Evolutionary conservation across 495 filamentous ascomycete species (phyloP).

Genomic region (Aspergillus coremiiformis): DNA sequence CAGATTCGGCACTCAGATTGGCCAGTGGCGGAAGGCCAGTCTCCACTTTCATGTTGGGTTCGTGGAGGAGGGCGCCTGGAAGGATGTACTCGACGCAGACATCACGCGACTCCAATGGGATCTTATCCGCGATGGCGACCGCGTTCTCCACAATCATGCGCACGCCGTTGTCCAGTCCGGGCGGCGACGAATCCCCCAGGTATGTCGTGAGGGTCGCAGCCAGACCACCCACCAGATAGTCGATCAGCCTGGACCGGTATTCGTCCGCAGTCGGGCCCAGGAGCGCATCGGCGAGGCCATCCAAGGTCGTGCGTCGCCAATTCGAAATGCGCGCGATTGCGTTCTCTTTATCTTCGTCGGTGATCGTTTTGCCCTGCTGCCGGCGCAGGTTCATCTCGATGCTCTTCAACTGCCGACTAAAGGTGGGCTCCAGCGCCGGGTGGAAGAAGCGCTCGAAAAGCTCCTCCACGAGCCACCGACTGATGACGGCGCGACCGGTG

Average conservation of each 20-base stretch:
- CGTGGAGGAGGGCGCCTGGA: constrained; percentile 59
- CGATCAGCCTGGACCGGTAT: constrained; percentile 57
- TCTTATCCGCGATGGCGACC: constrained; percentile 73
- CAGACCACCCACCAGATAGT: constrained; percentile 61
- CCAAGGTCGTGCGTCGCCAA: constrained; percentile 90
- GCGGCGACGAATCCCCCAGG: constrained; percentile 65
- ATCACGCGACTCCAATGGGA: constrained; percentile 87
- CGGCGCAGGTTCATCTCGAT: constrained; percentile 87
- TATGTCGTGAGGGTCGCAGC: constrained; percentile 60
- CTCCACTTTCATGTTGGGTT: constrained; percentile 78
- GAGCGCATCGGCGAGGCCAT: constrained; percentile 72
- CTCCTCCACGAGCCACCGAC: constrained; percentile 85
- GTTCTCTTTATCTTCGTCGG: constrained; percentile 83
- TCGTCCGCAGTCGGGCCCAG: constrained; percentile 55
- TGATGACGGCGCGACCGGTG: constrained; percentile 83
- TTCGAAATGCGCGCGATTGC: constrained; percentile 78
- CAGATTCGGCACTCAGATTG: constrained; percentile 35
- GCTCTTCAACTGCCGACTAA: constrained; percentile 71
- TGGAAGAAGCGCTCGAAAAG: constrained; percentile 90
- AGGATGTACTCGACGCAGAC: constrained; percentile 77
- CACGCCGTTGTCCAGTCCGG: constrained; percentile 71
- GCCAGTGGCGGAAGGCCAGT: constrained; percentile 65
- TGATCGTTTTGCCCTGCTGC: constrained; percentile 57
- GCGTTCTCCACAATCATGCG: constrained; percentile 92
- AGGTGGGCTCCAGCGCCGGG: constrained; percentile 64